Evolutionary conservation across 2,329 filamentous ascomycete species (phyloP).

Genomic region (Colletotrichum sp.): DNA sequence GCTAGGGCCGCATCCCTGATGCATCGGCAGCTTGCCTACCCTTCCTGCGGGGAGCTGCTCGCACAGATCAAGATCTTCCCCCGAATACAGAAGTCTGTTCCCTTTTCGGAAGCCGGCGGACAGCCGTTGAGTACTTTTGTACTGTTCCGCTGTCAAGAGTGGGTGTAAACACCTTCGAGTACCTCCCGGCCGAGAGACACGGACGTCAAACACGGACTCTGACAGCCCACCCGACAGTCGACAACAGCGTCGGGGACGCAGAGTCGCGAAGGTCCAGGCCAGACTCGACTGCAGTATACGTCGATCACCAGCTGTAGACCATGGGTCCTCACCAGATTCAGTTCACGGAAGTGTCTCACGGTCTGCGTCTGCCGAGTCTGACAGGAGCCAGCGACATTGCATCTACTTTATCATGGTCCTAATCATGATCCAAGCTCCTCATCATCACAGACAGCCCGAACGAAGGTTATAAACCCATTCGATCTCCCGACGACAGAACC

Average conservation of each 20-base stretch:
- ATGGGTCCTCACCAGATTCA: not conserved
- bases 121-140: not conserved
- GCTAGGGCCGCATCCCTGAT: not conserved
- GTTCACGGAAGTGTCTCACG: constrained; percentile 1
- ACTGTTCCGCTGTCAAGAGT: not conserved
- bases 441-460: not conserved
- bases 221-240: not conserved
- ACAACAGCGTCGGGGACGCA: constrained; percentile 12
- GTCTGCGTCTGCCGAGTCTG: not conserved
- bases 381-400: not conserved
- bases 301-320: not conserved
- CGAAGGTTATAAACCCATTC: constrained; percentile 17
- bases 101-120: not conserved
- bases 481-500: not conserved
- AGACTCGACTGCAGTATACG: not conserved
- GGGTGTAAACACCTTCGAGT: not conserved
- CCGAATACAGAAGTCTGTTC: not conserved
- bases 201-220: not conserved
- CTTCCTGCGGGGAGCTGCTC: not conserved
- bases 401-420: not conserved
- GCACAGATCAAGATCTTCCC: constrained; percentile 1
- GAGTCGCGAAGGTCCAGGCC: not conserved
- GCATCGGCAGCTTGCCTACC: not conserved
- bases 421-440: not conserved
- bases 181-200: not conserved